phyloP scores from a whole-genome alignment of 176 grass and related monocot species.

The Ananas comosus region DNA sequence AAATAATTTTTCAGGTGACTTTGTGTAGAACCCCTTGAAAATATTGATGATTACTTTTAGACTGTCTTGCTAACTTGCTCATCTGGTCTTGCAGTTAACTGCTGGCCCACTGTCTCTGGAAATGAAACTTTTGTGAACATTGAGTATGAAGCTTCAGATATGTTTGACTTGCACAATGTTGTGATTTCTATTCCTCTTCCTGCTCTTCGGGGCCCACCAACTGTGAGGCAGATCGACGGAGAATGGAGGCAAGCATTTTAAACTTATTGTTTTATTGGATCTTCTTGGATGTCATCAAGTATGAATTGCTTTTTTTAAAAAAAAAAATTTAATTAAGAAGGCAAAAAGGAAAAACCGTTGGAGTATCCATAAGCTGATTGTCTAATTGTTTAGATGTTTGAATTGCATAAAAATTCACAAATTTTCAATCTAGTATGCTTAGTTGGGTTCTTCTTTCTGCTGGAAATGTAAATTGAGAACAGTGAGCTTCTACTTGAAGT shows the following conservation, averaged over 20 bases:
- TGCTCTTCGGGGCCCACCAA: slow-evolving; percentile 57
- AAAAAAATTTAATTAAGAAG: neutral
- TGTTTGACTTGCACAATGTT: slow-evolving; percentile 88
- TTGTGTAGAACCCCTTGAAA: no score
- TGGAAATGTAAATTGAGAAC: no score
- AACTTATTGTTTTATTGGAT: slow-evolving; percentile 15
- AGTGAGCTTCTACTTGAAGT: no score
- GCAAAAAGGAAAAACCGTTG: neutral
- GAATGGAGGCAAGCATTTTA: slow-evolving; percentile 68
- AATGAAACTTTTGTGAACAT: slow-evolving; percentile 59
- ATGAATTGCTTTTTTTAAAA: neutral
- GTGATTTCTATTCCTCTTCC: slow-evolving; percentile 73
- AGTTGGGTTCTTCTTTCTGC: no score
- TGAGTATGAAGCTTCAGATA: slow-evolving; percentile 76
- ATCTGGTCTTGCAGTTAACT: slow-evolving; percentile 53
- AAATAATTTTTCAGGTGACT: no score
- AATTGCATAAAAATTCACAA: no score
- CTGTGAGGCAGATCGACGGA: slow-evolving; percentile 73
- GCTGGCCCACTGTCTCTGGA: slow-evolving; percentile 66
- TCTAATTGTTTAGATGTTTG: no score
- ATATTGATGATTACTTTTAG: no score
- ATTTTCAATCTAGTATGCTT: no score
- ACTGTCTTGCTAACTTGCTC: neutral
- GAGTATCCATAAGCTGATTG: no score
- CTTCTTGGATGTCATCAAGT: neutral